phyloP scores from a whole-genome alignment of 805 yeast genomes.

The Tetrapisispora namnaoensis region DNA sequence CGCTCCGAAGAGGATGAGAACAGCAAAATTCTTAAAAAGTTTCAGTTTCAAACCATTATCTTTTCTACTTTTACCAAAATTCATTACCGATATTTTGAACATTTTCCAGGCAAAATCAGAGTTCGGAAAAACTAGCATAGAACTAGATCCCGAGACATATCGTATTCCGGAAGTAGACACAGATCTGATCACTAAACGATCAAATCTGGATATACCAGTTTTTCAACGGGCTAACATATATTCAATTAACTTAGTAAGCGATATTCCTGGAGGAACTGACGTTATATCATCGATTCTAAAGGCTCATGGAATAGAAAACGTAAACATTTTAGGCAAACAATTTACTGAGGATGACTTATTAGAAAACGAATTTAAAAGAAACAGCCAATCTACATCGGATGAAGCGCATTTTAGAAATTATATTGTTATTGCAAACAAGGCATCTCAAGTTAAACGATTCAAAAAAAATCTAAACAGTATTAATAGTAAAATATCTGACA shows the following conservation, averaged over 20 bases:
- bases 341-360: constrained; percentile 12
- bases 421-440: constrained; percentile 21
- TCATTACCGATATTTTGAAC: constrained; percentile 39
- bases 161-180: constrained; percentile 26
- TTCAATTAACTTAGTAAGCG: constrained; percentile 17
- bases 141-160: constrained; percentile 23
- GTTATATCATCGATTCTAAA: constrained; percentile 19
- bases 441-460: constrained; percentile 24
- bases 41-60: constrained; percentile 44
- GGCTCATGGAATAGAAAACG: constrained; percentile 20
- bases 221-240: constrained; percentile 20
- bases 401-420: constrained; percentile 4
- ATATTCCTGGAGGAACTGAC: constrained; percentile 23
- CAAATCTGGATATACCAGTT: constrained; percentile 13
- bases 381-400: neutral
- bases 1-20: constrained; percentile 75
- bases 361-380: constrained; percentile 3
- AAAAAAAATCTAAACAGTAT: constrained; percentile 8
- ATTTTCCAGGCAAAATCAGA: constrained; percentile 7
- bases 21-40: constrained; percentile 75
- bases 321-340: constrained; percentile 14
- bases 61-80: constrained; percentile 47
- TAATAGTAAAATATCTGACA: neutral
- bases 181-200: constrained; percentile 9
- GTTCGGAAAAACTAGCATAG: constrained; percentile 10